Conservation (phyloP, 305 asterid species). For the Andrographis paniculata region DNA sequence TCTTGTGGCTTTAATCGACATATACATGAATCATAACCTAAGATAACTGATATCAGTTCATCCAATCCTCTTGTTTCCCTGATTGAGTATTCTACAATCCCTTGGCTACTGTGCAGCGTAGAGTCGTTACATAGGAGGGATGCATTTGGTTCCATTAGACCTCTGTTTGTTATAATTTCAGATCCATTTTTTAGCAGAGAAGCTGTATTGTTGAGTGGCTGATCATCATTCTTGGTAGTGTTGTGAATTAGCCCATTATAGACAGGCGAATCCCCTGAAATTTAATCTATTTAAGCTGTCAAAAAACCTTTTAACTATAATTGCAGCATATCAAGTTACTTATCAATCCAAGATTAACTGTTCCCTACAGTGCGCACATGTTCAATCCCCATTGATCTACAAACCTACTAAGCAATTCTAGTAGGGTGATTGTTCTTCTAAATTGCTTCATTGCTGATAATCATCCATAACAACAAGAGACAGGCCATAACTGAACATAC, state of each 20-base stretch:
- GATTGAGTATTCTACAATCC: constrained; percentile 23
- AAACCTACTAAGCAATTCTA: too few species aligned
- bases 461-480: background rate
- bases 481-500: background rate
- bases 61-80: constrained; percentile 39
- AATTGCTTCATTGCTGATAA: too few species aligned
- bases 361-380: background rate
- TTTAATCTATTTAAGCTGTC: constrained; percentile 14
- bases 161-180: constrained; percentile 22
- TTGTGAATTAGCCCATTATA: constrained; percentile 30
- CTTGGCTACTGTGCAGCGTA: constrained; percentile 15
- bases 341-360: background rate
- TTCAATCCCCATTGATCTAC: too few species aligned
- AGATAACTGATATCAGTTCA: constrained; percentile 38
- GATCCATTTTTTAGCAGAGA: constrained; percentile 29
- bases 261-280: constrained; percentile 50
- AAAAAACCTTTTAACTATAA: constrained; percentile 1
- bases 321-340: background rate
- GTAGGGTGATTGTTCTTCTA: too few species aligned
- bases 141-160: constrained; percentile 28
- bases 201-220: constrained; percentile 22
- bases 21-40: constrained; percentile 36
- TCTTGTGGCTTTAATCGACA: constrained; percentile 39
- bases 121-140: constrained; percentile 28
- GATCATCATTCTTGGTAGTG: constrained; percentile 25